phyloP scores from a whole-genome alignment of 2,329 filamentous ascomycete species.

The Venturia asperata region DNA sequence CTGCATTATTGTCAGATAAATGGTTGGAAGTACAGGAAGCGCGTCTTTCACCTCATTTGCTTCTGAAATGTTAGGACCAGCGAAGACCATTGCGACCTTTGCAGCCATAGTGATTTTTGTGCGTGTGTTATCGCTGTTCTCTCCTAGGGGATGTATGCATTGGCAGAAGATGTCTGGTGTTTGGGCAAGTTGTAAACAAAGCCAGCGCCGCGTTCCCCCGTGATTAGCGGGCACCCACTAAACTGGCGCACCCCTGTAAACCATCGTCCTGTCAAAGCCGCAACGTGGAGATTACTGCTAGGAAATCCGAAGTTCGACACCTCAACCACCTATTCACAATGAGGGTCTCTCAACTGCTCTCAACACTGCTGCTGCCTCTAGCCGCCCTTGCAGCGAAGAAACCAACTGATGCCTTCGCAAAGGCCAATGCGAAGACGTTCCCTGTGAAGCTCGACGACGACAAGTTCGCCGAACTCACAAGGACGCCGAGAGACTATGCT shows the following conservation, averaged over 20 bases:
- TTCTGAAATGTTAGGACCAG: slow-evolving; percentile 2
- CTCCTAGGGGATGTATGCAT: not conserved
- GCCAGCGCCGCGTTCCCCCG: not conserved
- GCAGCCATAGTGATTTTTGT: slow-evolving; percentile 4
- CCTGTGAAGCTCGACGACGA: slow-evolving; percentile 73
- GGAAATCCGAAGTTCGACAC: not conserved
- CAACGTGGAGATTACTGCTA: slow-evolving; percentile 4
- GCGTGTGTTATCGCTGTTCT: not conserved
- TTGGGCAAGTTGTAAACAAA: slow-evolving; percentile 8
- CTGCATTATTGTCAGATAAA: slow-evolving; percentile 27
- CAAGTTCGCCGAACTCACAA: slow-evolving; percentile 67
- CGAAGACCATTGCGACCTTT: not conserved
- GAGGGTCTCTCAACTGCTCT: slow-evolving; percentile 56
- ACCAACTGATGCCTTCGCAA: slow-evolving; percentile 59
- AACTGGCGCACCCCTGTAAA: not conserved
- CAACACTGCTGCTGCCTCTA: slow-evolving; percentile 56
- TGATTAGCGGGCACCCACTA: slow-evolving; percentile 9
- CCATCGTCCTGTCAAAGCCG: not conserved
- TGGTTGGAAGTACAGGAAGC: not conserved
- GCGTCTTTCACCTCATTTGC: not conserved
- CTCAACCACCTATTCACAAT: slow-evolving; percentile 44
- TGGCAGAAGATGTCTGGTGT: not conserved
- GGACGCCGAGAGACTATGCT: slow-evolving; percentile 73
- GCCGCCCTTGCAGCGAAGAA: slow-evolving; percentile 59
- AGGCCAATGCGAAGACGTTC: slow-evolving; percentile 62